These are phyloP conservation scores for Porogramme epimiltina DNA, from an alignment of 1,284 basidiomycete genomes.

Conservation along the genomic window DNA sequence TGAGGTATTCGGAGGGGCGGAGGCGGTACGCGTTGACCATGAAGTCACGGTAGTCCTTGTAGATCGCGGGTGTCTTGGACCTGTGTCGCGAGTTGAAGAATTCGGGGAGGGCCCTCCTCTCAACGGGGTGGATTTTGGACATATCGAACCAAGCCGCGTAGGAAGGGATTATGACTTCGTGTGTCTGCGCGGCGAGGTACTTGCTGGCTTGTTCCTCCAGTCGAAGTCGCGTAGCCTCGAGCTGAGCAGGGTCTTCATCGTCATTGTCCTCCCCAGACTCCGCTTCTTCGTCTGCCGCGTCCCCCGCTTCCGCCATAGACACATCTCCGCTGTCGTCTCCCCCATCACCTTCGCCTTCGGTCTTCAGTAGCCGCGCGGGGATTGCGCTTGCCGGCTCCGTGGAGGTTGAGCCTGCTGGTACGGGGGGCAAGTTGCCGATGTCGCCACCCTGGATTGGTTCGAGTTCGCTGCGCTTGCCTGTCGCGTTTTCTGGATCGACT, in stretches of 20 bases:
- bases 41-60: slow-evolving; percentile 99
- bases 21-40: slow-evolving; percentile 99
- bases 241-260: slow-evolving; percentile 78
- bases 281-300: slow-evolving; percentile 69
- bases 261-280: slow-evolving; percentile 75
- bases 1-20: slow-evolving; percentile 94
- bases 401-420: slow-evolving; percentile 40
- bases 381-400: slow-evolving; percentile 50
- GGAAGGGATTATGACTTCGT: slow-evolving; percentile 95
- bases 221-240: slow-evolving; percentile 75
- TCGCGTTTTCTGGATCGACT: slow-evolving; percentile 74
- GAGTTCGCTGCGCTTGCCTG: slow-evolving; percentile 74
- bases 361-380: slow-evolving; percentile 55
- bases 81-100: slow-evolving; percentile 98
- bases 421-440: slow-evolving; percentile 68
- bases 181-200: slow-evolving; percentile 96
- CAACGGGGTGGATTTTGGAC: slow-evolving; percentile 90
- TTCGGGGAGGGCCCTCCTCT: slow-evolving; percentile 92
- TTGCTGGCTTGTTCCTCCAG: slow-evolving; percentile 88
- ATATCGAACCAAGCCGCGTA: slow-evolving; percentile 99
- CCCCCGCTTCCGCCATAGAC: slow-evolving; percentile 71
- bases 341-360: slow-evolving; percentile 64
- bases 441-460: slow-evolving; percentile 73
- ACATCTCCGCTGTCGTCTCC: slow-evolving; percentile 67
- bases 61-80: slow-evolving; percentile 95